These are phyloP conservation scores for Aspergillus niger DNA, from an alignment of 2,329 filamentous ascomycete genomes.

Conservation along the genomic window DNA sequence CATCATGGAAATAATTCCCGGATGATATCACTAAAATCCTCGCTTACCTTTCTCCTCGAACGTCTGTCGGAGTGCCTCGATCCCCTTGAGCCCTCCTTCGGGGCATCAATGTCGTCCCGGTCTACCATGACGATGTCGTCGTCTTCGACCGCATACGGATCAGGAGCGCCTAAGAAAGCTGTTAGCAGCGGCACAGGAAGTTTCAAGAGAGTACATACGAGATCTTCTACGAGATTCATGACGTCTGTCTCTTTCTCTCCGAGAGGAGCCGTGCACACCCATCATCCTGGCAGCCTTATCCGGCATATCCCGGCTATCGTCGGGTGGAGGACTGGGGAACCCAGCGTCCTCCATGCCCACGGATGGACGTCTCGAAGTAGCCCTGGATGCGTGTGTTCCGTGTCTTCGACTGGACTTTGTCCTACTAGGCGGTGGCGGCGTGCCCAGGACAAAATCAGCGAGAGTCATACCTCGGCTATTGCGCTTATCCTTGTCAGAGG, in stretches of 20 bases:
- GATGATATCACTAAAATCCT: not conserved
- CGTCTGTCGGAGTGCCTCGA: conserved; percentile 37
- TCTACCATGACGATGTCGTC: conserved; percentile 65
- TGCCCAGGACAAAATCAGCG: conserved; percentile 66
- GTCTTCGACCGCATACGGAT: conserved; percentile 66
- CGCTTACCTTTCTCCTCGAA: conserved; percentile 42
- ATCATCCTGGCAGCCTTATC: conserved; percentile 79
- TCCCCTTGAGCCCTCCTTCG: conserved; percentile 36
- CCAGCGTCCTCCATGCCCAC: conserved; percentile 64
- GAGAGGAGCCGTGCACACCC: conserved; percentile 56
- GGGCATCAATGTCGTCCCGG: conserved; percentile 42
- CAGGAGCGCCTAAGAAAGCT: conserved; percentile 39
- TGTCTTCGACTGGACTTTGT: conserved; percentile 68
- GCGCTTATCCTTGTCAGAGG: conserved; percentile 67
- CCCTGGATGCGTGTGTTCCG: conserved; percentile 57
- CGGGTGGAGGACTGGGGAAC: conserved; percentile 71
- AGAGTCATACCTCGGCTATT: conserved; percentile 61
- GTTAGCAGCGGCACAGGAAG: not conserved
- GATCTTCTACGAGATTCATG: conserved; percentile 55
- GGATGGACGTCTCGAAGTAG: conserved; percentile 66
- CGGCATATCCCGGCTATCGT: conserved; percentile 65
- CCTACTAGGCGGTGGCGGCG: conserved; percentile 59
- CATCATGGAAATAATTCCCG: not conserved
- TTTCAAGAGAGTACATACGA: conserved; percentile 25
- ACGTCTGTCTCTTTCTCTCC: conserved; percentile 47